Base-by-base conservation (phyloP, 768 basidiomycete species). In the Agaricus subrufescens region DNA sequence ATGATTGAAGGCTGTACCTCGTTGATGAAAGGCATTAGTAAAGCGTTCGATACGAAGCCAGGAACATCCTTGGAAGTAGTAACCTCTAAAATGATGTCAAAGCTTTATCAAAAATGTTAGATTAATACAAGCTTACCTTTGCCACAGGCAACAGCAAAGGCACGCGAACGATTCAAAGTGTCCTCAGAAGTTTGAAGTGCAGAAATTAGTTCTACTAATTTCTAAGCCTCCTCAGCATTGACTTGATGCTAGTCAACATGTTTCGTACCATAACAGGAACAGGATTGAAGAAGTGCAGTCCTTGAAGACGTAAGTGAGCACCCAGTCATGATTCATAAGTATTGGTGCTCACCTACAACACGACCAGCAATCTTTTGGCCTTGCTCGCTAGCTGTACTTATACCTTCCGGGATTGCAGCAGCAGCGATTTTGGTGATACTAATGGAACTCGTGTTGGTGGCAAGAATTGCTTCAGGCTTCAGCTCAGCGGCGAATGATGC, bases 1-100 rank as follows among this genome's bases (percentile, higher is more conserved):
- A 37, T 46, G 54, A 37, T 42, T 8, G 11, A 14, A 9, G 26
- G 4, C 34, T 73, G 54, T 63, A 86, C 86, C 79, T 98, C 96
- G 62, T 98, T 98, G 62, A 98, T 87, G 72, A 94, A 98, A 1
- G 96, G 96, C 92, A 98, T 98, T 44, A 98, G 73, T 30, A 95
- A 79, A 0, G 93, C 94, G 64, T 97, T 95, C 1, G 93, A 91
- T n/a, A 95, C 91, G 69, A 94, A 94, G 3, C 93, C 94, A 3
- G 95, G 95, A 0, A 95, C 91, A 64, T 98, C 95, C 63, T 90
- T 84, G 0, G 93, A 94, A 3, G 82, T 83, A 1, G 94, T 89
- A 1, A 98, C 94, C 78, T 94, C 92, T 94, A 65, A n/a, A 9
- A 40, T 10, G 45, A 10, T 23, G 14, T 14, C 10, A 23, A 26